Evolutionary conservation across 129 eudicot species (phyloP).

Genomic region (Erigeron canadensis): DNA sequence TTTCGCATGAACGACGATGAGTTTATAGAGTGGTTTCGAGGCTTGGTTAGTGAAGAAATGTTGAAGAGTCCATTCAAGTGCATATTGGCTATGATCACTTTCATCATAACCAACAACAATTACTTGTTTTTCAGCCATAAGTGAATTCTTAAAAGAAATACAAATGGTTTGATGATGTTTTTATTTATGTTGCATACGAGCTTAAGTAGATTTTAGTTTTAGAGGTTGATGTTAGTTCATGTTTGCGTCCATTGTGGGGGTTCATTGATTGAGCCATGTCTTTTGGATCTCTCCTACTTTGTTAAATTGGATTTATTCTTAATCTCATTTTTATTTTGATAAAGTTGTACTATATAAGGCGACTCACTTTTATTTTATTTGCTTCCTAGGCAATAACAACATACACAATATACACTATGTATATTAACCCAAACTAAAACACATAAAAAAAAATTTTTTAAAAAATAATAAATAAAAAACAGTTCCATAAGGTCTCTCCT

Average conservation of each 20-base stretch:
- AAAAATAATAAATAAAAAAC: too few relatives aligned
- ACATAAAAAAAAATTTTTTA: too few relatives aligned
- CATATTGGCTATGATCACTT: slow-evolving; percentile 3
- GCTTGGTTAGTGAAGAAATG: slow-evolving; percentile 11
- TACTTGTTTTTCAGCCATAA: slow-evolving; percentile 6
- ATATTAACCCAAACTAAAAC: too few relatives aligned
- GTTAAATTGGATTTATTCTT: background rate
- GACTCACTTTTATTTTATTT: too few relatives aligned
- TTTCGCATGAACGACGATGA: slow-evolving; percentile 15
- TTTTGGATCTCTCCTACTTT: background rate
- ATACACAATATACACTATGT: too few relatives aligned
- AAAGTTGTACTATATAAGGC: background rate
- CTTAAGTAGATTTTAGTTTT: background rate
- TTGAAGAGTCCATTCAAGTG: slow-evolving; percentile 17
- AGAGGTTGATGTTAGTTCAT: background rate
- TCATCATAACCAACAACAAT: slow-evolving; percentile 16
- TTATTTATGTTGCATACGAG: background rate
- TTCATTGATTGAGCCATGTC: background rate
- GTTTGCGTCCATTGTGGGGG: background rate
- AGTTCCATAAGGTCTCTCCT: too few relatives aligned
- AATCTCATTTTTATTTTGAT: too few relatives aligned
- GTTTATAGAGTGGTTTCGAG: slow-evolving; percentile 10
- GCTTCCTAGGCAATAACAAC: too few relatives aligned
- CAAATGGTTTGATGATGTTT: background rate
- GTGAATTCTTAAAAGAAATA: background rate